phyloP scores from a whole-genome alignment of 176 grass and related monocot genomes.

The Oryza longistaminata region DNA sequence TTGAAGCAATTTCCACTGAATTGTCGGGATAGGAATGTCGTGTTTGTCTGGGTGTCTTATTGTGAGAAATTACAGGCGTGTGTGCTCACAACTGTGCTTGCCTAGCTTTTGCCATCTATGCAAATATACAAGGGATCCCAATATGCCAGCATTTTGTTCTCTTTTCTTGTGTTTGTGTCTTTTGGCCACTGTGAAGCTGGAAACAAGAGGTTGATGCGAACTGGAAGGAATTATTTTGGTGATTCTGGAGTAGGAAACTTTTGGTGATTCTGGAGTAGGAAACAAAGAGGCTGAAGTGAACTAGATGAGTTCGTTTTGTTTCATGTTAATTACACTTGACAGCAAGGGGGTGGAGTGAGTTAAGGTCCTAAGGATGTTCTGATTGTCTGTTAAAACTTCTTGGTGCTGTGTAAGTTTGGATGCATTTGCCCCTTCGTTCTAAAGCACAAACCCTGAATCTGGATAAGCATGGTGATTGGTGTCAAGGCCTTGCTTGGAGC shows the following conservation, averaged over 20 bases:
- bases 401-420: background rate
- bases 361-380: background rate
- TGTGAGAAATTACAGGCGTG: slow-evolving; percentile 12
- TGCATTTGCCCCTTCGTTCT: background rate
- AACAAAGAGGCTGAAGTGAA: background rate
- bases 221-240: background rate
- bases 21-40: background rate
- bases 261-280: background rate
- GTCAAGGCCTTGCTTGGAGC: slow-evolving; percentile 1
- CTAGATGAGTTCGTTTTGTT: background rate
- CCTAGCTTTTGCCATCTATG: background rate
- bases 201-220: background rate
- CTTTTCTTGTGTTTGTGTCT: background rate
- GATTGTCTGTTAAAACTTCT: background rate
- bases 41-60: slow-evolving; percentile 6
- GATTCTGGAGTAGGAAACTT: background rate
- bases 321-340: background rate
- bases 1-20: slow-evolving; percentile 27
- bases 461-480: background rate
- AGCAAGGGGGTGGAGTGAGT: background rate
- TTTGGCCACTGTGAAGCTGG: background rate
- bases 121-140: background rate
- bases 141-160: background rate
- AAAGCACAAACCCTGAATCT: background rate
- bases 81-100: slow-evolving; percentile 13